Evolutionary conservation across 306 rosid genomes (phyloP).

Genomic region (Alnus glutinosa): DNA sequence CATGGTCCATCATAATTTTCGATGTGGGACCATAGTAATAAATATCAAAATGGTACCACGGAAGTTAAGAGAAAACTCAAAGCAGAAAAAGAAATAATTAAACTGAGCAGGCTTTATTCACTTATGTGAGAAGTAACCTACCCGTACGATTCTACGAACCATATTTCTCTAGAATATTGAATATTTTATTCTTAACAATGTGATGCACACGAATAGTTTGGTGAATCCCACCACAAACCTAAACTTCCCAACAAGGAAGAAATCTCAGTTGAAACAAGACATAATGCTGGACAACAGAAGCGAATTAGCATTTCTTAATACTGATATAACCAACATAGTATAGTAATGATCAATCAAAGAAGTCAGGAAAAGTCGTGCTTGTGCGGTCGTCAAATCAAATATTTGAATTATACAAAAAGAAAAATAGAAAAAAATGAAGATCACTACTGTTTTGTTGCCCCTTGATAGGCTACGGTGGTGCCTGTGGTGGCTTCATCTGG

Average conservation of each 20-base stretch:
- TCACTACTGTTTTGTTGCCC: slow-evolving; percentile 17
- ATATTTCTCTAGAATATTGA: neutral
- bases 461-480: slow-evolving; percentile 44
- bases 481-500: slow-evolving; percentile 49
- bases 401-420: slow-evolving; percentile 41
- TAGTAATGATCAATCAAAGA: slow-evolving; percentile 24
- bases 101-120: neutral
- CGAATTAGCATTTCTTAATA: slow-evolving; percentile 22
- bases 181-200: neutral
- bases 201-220: neutral
- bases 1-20: neutral
- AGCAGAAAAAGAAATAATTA: neutral
- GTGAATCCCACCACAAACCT: neutral
- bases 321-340: slow-evolving; percentile 11
- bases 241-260: neutral
- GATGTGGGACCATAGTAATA: neutral
- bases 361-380: slow-evolving; percentile 30
- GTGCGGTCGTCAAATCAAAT: slow-evolving; percentile 39
- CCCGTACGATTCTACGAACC: neutral
- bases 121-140: neutral
- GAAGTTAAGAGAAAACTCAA: neutral
- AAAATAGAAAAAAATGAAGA: slow-evolving; percentile 35
- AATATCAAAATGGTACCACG: too few species aligned
- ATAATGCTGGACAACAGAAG: slow-evolving; percentile 1
- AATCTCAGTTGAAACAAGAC: neutral